Conservation (phyloP, 192 early-diverging fungal species). For the Podila minutissima region DNA sequence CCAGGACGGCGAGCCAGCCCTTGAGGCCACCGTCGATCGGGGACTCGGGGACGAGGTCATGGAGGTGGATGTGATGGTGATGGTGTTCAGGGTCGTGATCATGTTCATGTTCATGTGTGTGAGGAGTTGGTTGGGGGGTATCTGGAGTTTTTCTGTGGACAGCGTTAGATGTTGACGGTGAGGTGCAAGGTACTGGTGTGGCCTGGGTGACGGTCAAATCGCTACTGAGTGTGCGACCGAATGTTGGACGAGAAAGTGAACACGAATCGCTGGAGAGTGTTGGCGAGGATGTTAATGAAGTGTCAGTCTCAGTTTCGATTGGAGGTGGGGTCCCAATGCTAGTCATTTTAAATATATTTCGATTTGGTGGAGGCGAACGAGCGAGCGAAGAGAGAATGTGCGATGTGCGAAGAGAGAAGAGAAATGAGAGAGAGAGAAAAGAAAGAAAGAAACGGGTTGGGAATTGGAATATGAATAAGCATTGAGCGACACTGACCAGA, state of each 20-base stretch:
- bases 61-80: not conserved
- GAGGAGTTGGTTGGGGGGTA: not conserved
- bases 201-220: too few species aligned
- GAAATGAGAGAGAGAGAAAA: not conserved
- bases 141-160: not conserved
- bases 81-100: not conserved
- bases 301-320: too few species aligned
- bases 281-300: too few species aligned
- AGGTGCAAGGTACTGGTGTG: not conserved
- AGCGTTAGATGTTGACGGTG: not conserved
- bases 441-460: not conserved
- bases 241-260: too few species aligned
- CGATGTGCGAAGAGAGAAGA: too few species aligned
- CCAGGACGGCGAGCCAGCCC: constrained; percentile 36
- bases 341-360: not conserved
- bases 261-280: too few species aligned
- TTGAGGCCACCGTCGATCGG: constrained; percentile 17
- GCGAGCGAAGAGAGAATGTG: not conserved
- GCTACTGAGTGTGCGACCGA: too few species aligned
- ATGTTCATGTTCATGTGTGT: not conserved
- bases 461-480: not conserved
- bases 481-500: not conserved
- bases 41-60: not conserved
- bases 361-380: not conserved
- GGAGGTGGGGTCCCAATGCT: too few species aligned